A percentile compares a stretch with the other conserved stretches of the same genome.
Evolutionary conservation across 345 rosid species (phyloP).

Genomic region (Linum usitatissimum): DNA sequence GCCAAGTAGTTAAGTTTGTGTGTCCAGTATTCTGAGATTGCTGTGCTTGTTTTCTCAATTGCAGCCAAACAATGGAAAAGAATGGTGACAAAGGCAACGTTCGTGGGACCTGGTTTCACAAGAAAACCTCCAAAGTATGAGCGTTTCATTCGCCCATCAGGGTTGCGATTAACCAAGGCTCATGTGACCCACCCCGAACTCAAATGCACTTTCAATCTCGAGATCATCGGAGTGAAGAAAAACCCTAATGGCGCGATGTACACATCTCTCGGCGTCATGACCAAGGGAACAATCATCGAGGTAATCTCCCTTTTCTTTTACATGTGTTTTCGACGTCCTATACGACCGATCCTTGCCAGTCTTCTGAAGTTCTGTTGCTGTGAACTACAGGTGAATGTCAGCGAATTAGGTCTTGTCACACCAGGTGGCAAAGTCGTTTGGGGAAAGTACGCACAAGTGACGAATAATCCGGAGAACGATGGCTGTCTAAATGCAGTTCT

Average conservation of each 20-base stretch:
- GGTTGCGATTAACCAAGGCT: slow-evolving; percentile 78
- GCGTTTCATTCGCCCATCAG: slow-evolving; percentile 86
- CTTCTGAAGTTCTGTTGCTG: background rate
- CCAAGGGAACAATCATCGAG: slow-evolving; percentile 90
- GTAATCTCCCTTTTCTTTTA: slow-evolving; percentile 18
- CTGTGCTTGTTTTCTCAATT: background rate
- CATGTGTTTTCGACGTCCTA: background rate
- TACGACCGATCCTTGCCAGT: background rate
- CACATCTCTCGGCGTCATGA: slow-evolving; percentile 80
- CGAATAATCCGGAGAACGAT: slow-evolving; percentile 85
- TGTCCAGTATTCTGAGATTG: background rate
- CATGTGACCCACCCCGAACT: slow-evolving; percentile 93
- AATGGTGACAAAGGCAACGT: slow-evolving; percentile 89
- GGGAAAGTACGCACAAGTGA: slow-evolving; percentile 97
- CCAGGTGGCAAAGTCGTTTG: slow-evolving; percentile 89
- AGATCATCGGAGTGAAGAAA: slow-evolving; percentile 78
- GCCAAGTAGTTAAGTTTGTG: background rate
- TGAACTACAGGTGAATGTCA: slow-evolving; percentile 70
- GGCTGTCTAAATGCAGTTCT: slow-evolving; percentile 85
- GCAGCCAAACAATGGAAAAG: slow-evolving; percentile 96
- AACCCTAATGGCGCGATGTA: slow-evolving; percentile 94
- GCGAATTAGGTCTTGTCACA: slow-evolving; percentile 88
- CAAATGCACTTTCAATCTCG: slow-evolving; percentile 76
- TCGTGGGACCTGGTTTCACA: slow-evolving; percentile 80
- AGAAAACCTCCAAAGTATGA: slow-evolving; percentile 97